Evolutionary conservation across 2,329 filamentous ascomycete genomes (phyloP).

Genomic region (Aureobasidium sp.): DNA sequence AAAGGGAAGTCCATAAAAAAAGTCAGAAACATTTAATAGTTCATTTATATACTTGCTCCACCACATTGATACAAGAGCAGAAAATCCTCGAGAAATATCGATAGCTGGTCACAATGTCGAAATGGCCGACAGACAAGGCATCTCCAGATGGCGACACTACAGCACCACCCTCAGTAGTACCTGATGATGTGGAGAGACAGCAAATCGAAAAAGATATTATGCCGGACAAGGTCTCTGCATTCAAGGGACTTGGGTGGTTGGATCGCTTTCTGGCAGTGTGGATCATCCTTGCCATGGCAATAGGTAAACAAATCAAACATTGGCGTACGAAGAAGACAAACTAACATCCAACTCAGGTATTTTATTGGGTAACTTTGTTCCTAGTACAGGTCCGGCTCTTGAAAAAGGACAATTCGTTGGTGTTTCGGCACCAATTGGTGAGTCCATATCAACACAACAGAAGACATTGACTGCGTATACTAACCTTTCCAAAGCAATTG

Average conservation of each 20-base stretch:
- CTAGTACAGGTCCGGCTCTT: conserved; percentile 50
- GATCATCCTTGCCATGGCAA: conserved; percentile 70
- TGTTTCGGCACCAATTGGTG: conserved; percentile 59
- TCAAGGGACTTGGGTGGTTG: conserved; percentile 35
- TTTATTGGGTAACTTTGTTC: conserved; percentile 66
- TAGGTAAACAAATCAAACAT: conserved; percentile 24
- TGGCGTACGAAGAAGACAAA: too few species aligned
- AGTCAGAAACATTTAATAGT: too few species aligned
- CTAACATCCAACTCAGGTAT: conserved; percentile 43
- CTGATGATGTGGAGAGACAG: background rate
- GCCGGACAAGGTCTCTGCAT: conserved; percentile 17
- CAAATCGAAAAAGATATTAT: conserved; percentile 6
- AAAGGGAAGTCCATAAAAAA: too few species aligned
- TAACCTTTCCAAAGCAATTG: conserved; percentile 46
- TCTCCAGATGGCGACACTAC: background rate
- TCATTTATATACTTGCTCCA: too few species aligned
- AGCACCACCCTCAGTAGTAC: background rate
- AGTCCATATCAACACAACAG: conserved; percentile 15
- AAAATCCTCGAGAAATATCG: background rate
- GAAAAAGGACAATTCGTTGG: conserved; percentile 65
- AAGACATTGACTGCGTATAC: background rate
- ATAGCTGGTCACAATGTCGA: background rate
- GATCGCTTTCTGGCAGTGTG: conserved; percentile 42
- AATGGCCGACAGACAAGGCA: background rate
- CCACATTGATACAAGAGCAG: too few species aligned